phyloP scores from a whole-genome alignment of 1,139 yeast species.

The Candida tropicalis region DNA sequence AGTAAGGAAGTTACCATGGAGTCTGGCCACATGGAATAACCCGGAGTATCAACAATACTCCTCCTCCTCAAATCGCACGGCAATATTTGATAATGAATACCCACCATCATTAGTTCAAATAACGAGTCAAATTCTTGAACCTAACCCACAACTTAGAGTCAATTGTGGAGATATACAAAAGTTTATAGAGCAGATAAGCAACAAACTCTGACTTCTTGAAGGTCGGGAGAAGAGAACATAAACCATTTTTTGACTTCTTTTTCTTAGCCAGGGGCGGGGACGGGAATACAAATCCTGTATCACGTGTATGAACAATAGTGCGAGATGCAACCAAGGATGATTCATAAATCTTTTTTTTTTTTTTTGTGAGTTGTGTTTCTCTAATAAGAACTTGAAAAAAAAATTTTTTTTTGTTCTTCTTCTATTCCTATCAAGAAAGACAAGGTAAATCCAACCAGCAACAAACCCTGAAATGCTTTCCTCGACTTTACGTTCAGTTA shows the following conservation, averaged over 20 bases:
- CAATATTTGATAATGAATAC: slow-evolving; percentile 12
- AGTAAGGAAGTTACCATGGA: slow-evolving; percentile 37
- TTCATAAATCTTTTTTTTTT: neutral
- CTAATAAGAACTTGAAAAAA: no score
- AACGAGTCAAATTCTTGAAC: slow-evolving; percentile 20
- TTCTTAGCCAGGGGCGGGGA: no score
- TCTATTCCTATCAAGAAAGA: no score
- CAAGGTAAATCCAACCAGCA: no score
- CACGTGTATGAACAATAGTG: neutral
- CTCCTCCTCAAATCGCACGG: slow-evolving; percentile 4
- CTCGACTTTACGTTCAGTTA: slow-evolving; percentile 26
- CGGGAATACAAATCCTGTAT: no score
- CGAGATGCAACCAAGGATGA: no score
- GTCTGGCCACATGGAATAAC: slow-evolving; percentile 30
- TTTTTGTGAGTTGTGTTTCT: neutral
- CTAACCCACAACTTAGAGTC: slow-evolving; percentile 21
- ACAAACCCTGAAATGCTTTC: slow-evolving; percentile 26
- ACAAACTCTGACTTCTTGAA: neutral
- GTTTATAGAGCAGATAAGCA: no score
- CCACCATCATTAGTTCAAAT: slow-evolving; percentile 14
- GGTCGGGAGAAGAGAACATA: neutral
- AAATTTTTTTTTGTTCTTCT: no score
- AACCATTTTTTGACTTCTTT: slow-evolving; percentile 1
- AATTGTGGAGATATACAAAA: slow-evolving; percentile 4
- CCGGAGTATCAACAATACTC: slow-evolving; percentile 16